phyloP scores from a whole-genome alignment of 2,329 filamentous ascomycete genomes.

The Colletotrichum abscissum region DNA sequence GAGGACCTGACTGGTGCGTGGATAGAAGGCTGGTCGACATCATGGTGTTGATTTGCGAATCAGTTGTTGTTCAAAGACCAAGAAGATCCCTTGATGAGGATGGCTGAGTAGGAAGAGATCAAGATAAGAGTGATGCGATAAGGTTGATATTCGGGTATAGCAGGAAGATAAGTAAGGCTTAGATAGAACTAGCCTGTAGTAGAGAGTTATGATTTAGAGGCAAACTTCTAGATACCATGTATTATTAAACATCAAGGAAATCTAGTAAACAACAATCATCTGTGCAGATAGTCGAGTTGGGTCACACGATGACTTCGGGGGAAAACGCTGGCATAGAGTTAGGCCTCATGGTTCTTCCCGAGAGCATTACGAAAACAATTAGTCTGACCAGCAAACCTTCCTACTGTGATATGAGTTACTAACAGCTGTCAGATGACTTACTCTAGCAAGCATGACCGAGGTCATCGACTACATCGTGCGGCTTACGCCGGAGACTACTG shows the following conservation, averaged over 20 bases:
- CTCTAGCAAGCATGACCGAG: background rate
- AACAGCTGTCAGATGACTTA: background rate
- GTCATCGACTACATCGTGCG: background rate
- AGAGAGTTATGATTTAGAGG: background rate
- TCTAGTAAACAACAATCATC: background rate
- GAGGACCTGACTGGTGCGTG: background rate
- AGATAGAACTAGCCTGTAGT: background rate
- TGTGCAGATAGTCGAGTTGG: background rate
- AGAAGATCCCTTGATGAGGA: background rate
- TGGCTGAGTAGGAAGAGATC: background rate
- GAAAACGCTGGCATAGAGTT: background rate
- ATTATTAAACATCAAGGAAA: background rate
- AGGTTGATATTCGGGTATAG: background rate
- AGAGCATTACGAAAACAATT: background rate
- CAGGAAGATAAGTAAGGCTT: background rate
- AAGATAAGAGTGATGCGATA: background rate
- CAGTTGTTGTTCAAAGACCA: background rate
- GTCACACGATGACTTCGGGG: background rate
- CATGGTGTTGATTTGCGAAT: background rate
- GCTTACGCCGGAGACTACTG: background rate
- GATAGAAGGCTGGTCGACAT: conserved; percentile 14
- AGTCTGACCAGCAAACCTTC: background rate
- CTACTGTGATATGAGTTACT: no score
- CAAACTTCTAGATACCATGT: background rate
- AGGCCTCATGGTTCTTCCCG: background rate